Percentiles rank a stretch among this genome's conserved stretches.
These are phyloP conservation scores for Mycena latifolia DNA, from an alignment of 768 basidiomycete genomes.

Conservation along the genomic window DNA sequence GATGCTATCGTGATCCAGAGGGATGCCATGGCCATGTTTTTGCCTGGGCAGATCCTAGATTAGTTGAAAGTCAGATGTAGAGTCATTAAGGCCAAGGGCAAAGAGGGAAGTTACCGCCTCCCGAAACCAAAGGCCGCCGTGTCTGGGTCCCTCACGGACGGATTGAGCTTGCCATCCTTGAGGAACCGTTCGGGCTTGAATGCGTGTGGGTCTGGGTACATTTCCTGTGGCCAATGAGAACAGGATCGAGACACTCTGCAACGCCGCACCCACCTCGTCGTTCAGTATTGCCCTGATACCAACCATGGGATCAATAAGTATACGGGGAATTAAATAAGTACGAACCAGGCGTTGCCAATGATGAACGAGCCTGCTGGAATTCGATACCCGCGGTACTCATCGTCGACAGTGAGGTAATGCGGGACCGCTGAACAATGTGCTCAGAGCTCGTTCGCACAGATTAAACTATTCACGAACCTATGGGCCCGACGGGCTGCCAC, in stretches of 20 bases:
- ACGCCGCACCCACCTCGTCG: too few species aligned
- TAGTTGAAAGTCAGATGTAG: too few species aligned
- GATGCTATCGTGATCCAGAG: not conserved
- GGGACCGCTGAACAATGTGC: slow-evolving; percentile 33
- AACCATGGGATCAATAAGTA: too few species aligned
- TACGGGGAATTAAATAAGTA: not conserved
- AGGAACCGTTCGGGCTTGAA: slow-evolving; percentile 56
- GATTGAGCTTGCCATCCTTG: slow-evolving; percentile 37
- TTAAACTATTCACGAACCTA: slow-evolving; percentile 39
- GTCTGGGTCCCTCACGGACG: slow-evolving; percentile 25
- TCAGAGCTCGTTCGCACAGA: too few species aligned
- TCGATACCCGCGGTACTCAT: slow-evolving; percentile 49
- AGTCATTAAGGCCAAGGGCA: too few species aligned
- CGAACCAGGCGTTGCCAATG: slow-evolving; percentile 41
- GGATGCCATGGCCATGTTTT: not conserved
- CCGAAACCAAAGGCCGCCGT: slow-evolving; percentile 39
- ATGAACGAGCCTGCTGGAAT: slow-evolving; percentile 48
- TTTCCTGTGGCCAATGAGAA: not conserved
- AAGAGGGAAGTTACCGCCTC: slow-evolving; percentile 28
- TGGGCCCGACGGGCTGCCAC: slow-evolving; percentile 47
- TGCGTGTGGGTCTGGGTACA: slow-evolving; percentile 49
- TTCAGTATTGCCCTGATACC: too few species aligned
- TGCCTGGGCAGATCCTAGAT: not conserved
- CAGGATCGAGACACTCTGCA: too few species aligned
- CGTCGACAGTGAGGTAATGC: slow-evolving; percentile 45